Evolutionary conservation across 176 grass and related monocot genomes (phyloP).

Genomic region (Oryza nivara): DNA sequence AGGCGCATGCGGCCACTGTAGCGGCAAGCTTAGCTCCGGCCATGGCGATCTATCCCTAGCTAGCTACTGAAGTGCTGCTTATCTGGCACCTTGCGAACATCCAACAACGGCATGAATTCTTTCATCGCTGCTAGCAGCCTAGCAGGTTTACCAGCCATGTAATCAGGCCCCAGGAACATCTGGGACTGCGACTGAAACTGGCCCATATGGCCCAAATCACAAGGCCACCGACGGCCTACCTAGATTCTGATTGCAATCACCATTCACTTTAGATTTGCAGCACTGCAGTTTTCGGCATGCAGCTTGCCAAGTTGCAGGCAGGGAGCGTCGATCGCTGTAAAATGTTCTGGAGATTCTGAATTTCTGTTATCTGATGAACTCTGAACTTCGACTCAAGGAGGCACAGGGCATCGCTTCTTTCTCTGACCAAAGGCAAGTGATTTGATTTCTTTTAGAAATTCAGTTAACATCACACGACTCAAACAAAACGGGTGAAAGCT

Average conservation of each 20-base stretch:
- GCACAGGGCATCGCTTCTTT: background rate
- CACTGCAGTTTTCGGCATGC: background rate
- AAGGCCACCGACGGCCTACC: too few species aligned
- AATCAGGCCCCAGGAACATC: too few species aligned
- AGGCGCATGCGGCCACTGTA: background rate
- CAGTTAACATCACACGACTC: background rate
- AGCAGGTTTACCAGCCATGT: too few species aligned
- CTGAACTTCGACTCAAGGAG: background rate
- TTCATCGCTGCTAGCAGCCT: too few species aligned
- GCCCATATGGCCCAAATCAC: too few species aligned
- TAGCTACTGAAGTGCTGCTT: too few species aligned
- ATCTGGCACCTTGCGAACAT: too few species aligned
- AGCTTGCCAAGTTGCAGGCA: background rate
- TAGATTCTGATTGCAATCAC: background rate
- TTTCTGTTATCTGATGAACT: background rate
- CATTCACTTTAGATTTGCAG: background rate
- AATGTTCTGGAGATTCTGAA: background rate
- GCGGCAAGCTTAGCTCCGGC: background rate
- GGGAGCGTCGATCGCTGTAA: background rate
- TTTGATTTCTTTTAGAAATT: background rate
- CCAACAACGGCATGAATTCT: too few species aligned
- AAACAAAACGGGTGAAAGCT: background rate
- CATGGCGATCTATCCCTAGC: background rate
- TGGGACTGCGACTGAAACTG: too few species aligned
- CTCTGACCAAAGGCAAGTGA: background rate